Conservation (phyloP, 257 asterid genomes). For the Leonotis leonurus region DNA sequence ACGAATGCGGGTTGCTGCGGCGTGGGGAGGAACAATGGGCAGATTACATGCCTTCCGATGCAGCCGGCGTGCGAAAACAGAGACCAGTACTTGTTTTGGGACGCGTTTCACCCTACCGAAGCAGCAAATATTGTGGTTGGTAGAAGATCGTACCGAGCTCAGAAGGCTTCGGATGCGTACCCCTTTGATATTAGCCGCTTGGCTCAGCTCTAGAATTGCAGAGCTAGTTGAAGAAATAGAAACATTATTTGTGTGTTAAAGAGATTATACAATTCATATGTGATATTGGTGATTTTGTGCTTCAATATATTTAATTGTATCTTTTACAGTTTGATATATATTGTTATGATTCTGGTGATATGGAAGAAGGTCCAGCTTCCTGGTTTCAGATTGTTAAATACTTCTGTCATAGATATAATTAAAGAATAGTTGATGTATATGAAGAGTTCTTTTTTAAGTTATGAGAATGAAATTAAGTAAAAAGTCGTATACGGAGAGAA, state of each 20-base stretch:
- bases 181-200: constrained; percentile 73
- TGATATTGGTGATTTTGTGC: too few relatives aligned
- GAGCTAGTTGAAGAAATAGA: not conserved
- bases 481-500: too few relatives aligned
- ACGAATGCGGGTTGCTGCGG: constrained; percentile 92
- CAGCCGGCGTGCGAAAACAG: constrained; percentile 68
- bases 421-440: too few relatives aligned
- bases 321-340: too few relatives aligned
- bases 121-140: constrained; percentile 70
- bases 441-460: too few relatives aligned
- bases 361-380: too few relatives aligned
- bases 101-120: constrained; percentile 83
- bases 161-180: constrained; percentile 59
- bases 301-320: too few relatives aligned
- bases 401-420: too few relatives aligned
- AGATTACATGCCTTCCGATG: constrained; percentile 75
- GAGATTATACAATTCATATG: not conserved
- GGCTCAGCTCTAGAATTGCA: constrained; percentile 70
- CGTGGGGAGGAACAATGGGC: constrained; percentile 93
- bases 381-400: too few relatives aligned
- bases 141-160: constrained; percentile 66
- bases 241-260: too few relatives aligned
- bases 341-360: too few relatives aligned
- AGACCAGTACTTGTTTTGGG: constrained; percentile 68
- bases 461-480: too few relatives aligned